These are phyloP conservation scores for Aspergillus melleus DNA, from an alignment of 2,329 filamentous ascomycete genomes.

Conservation along the genomic window DNA sequence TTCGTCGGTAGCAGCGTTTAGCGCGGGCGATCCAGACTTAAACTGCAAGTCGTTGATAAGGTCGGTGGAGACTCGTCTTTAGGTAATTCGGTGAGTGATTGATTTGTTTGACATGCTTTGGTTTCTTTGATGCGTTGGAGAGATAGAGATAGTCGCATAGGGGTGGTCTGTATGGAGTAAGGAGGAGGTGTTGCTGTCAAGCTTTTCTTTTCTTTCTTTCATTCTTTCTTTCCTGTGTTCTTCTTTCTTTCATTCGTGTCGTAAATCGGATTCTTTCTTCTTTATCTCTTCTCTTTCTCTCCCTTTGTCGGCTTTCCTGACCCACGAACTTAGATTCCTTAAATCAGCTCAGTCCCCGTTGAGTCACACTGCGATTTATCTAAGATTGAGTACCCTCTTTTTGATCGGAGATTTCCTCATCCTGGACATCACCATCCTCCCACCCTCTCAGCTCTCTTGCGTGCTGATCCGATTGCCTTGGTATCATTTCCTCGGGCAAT, in stretches of 20 bases:
- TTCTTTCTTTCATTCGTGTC: not conserved
- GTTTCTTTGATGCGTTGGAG: no score
- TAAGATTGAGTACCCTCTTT: not conserved
- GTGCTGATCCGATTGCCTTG: slow-evolving; percentile 9
- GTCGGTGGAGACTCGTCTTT: slow-evolving; percentile 28
- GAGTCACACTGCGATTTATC: not conserved
- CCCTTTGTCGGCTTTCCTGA: not conserved
- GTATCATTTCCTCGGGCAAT: slow-evolving; percentile 20
- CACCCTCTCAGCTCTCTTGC: slow-evolving; percentile 1
- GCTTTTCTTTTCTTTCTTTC: not conserved
- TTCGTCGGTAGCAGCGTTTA: slow-evolving; percentile 25
- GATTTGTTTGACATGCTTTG: not conserved
- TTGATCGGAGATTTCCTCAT: not conserved
- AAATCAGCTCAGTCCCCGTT: no score
- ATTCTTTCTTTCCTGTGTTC: not conserved
- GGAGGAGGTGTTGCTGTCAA: not conserved
- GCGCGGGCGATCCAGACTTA: slow-evolving; percentile 23
- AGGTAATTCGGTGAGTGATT: slow-evolving; percentile 1
- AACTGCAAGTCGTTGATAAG: slow-evolving; percentile 28
- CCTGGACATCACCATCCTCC: not conserved
- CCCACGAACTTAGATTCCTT: not conserved
- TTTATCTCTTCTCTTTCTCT: not conserved
- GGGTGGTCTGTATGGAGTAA: no score
- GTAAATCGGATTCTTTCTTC: not conserved
- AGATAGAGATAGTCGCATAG: no score